These are phyloP conservation scores for Inga oerstediana DNA, from an alignment of 306 rosid species.

Conservation along the genomic window DNA sequence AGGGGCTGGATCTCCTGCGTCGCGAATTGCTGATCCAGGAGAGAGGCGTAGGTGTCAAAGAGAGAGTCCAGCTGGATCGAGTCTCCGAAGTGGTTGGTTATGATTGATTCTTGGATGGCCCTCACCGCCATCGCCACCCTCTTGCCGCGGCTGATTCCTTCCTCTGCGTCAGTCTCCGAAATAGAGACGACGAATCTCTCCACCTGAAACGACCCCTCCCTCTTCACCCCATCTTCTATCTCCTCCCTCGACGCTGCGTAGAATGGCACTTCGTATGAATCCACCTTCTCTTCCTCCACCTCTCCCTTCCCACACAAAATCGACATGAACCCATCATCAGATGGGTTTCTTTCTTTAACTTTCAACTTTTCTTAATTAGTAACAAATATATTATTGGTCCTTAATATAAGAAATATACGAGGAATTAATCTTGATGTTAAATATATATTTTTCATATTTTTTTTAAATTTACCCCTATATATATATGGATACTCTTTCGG, in stretches of 20 bases:
- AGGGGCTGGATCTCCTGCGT: constrained; percentile 63
- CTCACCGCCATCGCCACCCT: constrained; percentile 74
- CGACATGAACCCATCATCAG: too few relatives aligned
- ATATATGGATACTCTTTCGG: too few relatives aligned
- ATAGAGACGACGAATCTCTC: constrained; percentile 35
- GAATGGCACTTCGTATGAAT: constrained; percentile 86
- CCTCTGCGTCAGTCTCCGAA: not conserved
- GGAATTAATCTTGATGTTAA: too few relatives aligned
- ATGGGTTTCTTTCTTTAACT: too few relatives aligned
- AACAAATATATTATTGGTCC: too few relatives aligned
- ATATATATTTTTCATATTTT: too few relatives aligned
- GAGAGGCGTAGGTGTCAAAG: constrained; percentile 58
- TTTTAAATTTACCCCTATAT: too few relatives aligned
- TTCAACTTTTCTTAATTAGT: too few relatives aligned
- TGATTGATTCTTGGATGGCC: constrained; percentile 89
- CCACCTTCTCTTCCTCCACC: constrained; percentile 68
- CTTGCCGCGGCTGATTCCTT: constrained; percentile 55
- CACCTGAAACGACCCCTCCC: constrained; percentile 68
- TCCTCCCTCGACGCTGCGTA: constrained; percentile 88
- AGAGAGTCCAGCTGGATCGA: constrained; percentile 60
- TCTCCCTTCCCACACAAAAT: constrained; percentile 47
- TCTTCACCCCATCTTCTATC: constrained; percentile 67
- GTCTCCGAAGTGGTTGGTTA: constrained; percentile 78
- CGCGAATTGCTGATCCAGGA: constrained; percentile 60
- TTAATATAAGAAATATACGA: too few relatives aligned